Base-by-base conservation (phyloP, 2,329 filamentous ascomycete species). In the Penicillium sp. region DNA sequence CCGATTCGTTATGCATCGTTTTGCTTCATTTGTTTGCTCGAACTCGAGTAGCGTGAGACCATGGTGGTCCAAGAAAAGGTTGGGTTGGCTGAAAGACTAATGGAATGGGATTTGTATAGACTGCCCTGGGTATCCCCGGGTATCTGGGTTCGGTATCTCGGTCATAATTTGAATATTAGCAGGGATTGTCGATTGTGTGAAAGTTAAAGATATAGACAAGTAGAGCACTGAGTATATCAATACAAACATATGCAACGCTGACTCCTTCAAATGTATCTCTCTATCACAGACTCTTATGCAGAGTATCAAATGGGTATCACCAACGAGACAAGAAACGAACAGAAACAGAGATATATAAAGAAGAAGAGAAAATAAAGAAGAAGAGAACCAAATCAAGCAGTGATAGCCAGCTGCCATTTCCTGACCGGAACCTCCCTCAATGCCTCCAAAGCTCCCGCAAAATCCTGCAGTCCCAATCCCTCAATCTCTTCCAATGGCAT, bases 371-470 rank as follows among this genome's bases (percentile, higher is more conserved):
- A n/a, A n/a, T n/a, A n/a, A n/a, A n/a, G n/a, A n/a, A n/a, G n/a
- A 29, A 29, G 9, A 11, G 10, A 11, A 29, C 59, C 58, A 72
- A 59, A 33, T 33, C 62, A 66, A 29, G 68, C 68, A 19, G 68
- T 71, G 60, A 73, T 72, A 35, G 69, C 64, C 59, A 73, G 58
- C 19, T 63, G 59, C 48, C 47, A 43, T 52, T 47, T 24, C 35
- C 37, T 52, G 1, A 39, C n/a, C 8, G 35, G 35, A n/a, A 19
- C 46, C 35, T 43, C 35, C 44, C 33, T 44, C 45, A 44, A 21
- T 6, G 54, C 56, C 54, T 56, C 49, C 52, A 59, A 52, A 39
- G 24, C 33, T 29, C 51, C 44, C 9, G 31, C 33, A 27, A 47
- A 29, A 41, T 52, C 53, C 41, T 48, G 35, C 41, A 46, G 13